A percentile compares a stretch with the other conserved stretches of the same genome.
Conservation (phyloP, 257 asterid genomes). For the Linderniella brevidens region DNA sequence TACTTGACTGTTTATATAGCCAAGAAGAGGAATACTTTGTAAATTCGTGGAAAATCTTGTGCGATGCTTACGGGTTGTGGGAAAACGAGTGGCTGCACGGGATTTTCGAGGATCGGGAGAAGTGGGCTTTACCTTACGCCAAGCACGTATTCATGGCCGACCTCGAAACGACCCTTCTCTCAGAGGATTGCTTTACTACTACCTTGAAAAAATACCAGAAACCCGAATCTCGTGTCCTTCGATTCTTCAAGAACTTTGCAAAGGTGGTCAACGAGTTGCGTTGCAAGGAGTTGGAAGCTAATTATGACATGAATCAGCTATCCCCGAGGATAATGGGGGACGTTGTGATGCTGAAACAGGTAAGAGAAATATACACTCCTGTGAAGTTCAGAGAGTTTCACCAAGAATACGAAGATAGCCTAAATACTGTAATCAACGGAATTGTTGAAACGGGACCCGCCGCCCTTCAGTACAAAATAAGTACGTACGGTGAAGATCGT, state of each 20-base stretch:
- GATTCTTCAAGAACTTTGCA: constrained; percentile 37
- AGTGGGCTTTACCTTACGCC: constrained; percentile 37
- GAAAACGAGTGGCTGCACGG: constrained; percentile 31
- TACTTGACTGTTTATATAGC: constrained; percentile 24
- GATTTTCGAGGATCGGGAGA: constrained; percentile 28
- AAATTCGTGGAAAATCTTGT: constrained; percentile 33
- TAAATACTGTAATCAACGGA: constrained; percentile 25
- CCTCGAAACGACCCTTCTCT: constrained; percentile 22
- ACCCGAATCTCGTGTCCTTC: constrained; percentile 25
- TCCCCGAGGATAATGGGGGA: constrained; percentile 41
- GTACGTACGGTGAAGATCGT: constrained; percentile 32
- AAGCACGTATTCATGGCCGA: constrained; percentile 32
- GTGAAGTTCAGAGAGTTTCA: constrained; percentile 24
- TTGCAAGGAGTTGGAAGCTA: constrained; percentile 44
- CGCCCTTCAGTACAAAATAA: constrained; percentile 24
- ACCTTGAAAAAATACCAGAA: constrained; percentile 29
- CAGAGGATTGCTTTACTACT: constrained; percentile 21
- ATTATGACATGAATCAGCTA: constrained; percentile 39
- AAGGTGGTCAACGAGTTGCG: constrained; percentile 41
- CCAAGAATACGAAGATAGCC: constrained; percentile 28
- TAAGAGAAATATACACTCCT: constrained; percentile 41
- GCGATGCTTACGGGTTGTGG: constrained; percentile 33
- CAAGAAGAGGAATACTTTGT: constrained; percentile 29
- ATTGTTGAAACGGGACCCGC: constrained; percentile 19
- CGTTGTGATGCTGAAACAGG: constrained; percentile 36